These are phyloP conservation scores for Solanum chacoense DNA, from an alignment of 305 asterid species.

Conservation along the genomic window DNA sequence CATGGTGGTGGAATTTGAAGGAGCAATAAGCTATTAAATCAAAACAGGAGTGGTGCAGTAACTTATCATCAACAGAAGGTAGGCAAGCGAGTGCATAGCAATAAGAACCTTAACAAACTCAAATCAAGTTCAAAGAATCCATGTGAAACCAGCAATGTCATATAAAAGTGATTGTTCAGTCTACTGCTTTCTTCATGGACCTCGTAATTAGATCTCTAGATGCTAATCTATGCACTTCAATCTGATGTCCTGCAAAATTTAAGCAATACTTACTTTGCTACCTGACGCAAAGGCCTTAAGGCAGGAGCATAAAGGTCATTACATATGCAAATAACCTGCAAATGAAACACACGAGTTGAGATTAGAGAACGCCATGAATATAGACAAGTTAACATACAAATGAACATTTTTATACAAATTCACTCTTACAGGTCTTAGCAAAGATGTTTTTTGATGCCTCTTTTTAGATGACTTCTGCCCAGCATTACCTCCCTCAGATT, in stretches of 20 bases:
- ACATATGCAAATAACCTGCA: conserved; percentile 91
- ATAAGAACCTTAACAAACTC: background rate
- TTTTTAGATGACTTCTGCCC: conserved; percentile 46
- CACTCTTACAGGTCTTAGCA: conserved; percentile 82
- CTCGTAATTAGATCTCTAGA: background rate
- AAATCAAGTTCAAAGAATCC: background rate
- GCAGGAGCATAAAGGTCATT: conserved; percentile 94
- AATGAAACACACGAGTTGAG: conserved; percentile 22
- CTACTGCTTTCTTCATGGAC: background rate
- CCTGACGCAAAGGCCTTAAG: conserved; percentile 87
- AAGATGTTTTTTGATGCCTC: conserved; percentile 43
- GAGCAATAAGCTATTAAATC: background rate
- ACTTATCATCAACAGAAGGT: background rate
- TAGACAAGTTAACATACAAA: conserved; percentile 1
- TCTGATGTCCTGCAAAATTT: background rate
- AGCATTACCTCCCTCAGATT: conserved; percentile 40
- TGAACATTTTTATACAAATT: conserved; percentile 9
- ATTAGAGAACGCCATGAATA: conserved; percentile 1
- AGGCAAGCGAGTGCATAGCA: background rate
- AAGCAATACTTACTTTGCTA: conserved; percentile 71
- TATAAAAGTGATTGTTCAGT: background rate
- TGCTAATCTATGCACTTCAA: background rate
- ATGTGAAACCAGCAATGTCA: background rate
- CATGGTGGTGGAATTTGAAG: background rate
- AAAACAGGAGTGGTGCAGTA: background rate